Conservation (phyloP, 2,329 filamentous ascomycete genomes). For the Helicocarpus griseus region DNA sequence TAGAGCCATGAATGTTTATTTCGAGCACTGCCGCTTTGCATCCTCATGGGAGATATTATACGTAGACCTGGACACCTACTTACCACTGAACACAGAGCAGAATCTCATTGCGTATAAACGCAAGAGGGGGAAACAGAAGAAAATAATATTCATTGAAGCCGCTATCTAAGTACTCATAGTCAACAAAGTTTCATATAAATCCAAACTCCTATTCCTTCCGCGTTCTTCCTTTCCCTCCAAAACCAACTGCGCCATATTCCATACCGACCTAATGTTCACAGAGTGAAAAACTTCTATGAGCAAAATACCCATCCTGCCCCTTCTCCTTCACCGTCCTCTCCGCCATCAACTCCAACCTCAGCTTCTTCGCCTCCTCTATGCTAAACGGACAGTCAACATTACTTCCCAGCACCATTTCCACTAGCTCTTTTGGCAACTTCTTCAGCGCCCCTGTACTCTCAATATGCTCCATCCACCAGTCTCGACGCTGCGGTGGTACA, state of each 20-base stretch:
- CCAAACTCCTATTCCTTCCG: neutral
- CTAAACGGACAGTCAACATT: neutral
- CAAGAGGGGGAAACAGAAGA: no score
- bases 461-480: slow-evolving; percentile 5
- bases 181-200: no score
- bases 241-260: no score
- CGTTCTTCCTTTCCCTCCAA: no score
- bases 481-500: slow-evolving; percentile 5
- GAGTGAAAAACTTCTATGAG: neutral
- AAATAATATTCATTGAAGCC: no score
- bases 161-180: no score
- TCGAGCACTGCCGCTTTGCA: no score
- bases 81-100: no score
- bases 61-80: no score
- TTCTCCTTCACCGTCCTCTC: neutral
- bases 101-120: no score
- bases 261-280: neutral
- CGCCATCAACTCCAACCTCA: slow-evolving; percentile 1
- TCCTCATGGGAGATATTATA: no score
- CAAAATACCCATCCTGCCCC: neutral
- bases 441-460: neutral
- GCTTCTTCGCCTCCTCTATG: slow-evolving; percentile 3
- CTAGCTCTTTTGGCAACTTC: slow-evolving; percentile 3
- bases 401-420: neutral
- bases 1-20: no score